Conservation (phyloP, 768 basidiomycete genomes). For the Tylopilus balloui region DNA sequence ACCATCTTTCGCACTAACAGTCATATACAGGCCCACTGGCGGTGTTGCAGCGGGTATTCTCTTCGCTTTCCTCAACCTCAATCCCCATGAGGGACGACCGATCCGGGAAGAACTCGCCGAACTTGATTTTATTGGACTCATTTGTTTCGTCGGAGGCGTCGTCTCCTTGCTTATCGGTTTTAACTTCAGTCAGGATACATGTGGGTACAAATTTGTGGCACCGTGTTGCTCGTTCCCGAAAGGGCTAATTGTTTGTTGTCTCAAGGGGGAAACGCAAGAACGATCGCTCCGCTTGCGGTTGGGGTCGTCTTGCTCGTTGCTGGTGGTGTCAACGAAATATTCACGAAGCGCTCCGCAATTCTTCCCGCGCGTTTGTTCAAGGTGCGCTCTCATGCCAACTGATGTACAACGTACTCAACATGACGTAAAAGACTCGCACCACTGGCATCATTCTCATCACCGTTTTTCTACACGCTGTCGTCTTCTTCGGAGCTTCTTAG, state of each 20-base stretch:
- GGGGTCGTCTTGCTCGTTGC: slow-evolving; percentile 51
- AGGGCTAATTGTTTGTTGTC: not conserved
- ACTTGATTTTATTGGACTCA: slow-evolving; percentile 70
- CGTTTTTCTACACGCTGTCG: slow-evolving; percentile 58
- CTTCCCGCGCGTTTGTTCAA: slow-evolving; percentile 73
- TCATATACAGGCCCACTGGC: slow-evolving; percentile 58
- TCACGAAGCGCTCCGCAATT: slow-evolving; percentile 63
- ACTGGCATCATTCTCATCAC: slow-evolving; percentile 56
- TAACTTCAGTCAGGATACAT: slow-evolving; percentile 61
- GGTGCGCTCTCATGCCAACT: slow-evolving; percentile 31
- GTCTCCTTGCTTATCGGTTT: slow-evolving; percentile 69
- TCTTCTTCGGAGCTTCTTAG: slow-evolving; percentile 49
- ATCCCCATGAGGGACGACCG: slow-evolving; percentile 60
- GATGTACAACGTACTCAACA: not conserved
- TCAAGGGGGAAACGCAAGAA: slow-evolving; percentile 54
- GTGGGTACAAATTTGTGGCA: slow-evolving; percentile 37
- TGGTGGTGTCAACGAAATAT: slow-evolving; percentile 54
- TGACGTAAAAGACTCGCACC: slow-evolving; percentile 57
- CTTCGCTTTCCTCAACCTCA: slow-evolving; percentile 76
- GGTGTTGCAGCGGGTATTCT: slow-evolving; percentile 58
- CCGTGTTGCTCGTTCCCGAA: not conserved
- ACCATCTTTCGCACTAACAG: not conserved
- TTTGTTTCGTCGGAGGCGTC: slow-evolving; percentile 60
- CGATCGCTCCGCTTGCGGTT: slow-evolving; percentile 58
- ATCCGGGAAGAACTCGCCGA: slow-evolving; percentile 54